Evolutionary conservation across 306 rosid species (phyloP).

Genomic region (Cucurbita pepo): DNA sequence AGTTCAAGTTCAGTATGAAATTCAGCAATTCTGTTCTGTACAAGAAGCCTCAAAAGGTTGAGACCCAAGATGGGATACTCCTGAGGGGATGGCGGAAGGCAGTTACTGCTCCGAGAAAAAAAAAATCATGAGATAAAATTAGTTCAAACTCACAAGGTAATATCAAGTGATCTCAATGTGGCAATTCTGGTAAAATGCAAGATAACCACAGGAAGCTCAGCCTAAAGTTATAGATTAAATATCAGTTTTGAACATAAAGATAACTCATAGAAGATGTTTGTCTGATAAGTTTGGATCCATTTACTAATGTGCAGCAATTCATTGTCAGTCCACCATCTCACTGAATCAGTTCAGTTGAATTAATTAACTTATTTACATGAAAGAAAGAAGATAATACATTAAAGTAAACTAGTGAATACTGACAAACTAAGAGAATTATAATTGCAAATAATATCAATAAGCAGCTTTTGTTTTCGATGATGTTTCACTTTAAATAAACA

Average conservation of each 20-base stretch:
- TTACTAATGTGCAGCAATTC: background rate
- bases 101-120: constrained; percentile 35
- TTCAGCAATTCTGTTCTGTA: constrained; percentile 96
- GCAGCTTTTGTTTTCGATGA: no score
- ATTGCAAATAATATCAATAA: background rate
- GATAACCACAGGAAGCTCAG: background rate
- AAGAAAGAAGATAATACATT: background rate
- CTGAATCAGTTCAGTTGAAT: background rate
- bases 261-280: background rate
- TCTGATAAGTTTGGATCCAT: background rate
- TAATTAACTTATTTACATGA: background rate
- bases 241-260: background rate
- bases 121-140: background rate
- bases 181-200: background rate
- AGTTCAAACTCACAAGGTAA: background rate
- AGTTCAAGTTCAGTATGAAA: constrained; percentile 92
- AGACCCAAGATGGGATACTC: constrained; percentile 92
- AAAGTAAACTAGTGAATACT: background rate
- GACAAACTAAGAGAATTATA: background rate
- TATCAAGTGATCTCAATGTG: background rate
- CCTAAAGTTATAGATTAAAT: background rate
- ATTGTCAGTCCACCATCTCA: background rate
- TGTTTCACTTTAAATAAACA: background rate
- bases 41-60: constrained; percentile 89
- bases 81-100: constrained; percentile 67